Base-by-base conservation (phyloP, 495 filamentous ascomycete genomes). In the Xylaria telfairii region DNA sequence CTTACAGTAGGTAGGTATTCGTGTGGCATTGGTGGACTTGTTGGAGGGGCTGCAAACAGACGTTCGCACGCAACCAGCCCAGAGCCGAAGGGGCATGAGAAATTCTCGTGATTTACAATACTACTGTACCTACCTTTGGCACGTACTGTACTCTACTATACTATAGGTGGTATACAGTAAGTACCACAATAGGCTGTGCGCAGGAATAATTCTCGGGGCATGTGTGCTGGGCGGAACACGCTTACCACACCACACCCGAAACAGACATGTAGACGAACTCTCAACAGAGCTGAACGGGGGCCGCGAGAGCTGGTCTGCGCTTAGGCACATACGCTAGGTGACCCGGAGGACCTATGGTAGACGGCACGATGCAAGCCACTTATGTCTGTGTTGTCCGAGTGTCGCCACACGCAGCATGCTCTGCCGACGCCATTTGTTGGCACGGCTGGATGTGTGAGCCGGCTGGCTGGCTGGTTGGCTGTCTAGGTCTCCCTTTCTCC, bases 331-430 rank as follows among this genome's bases (percentile, higher is more conserved):
- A n/a, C 2, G 21, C 53, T 17, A 54, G 12, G 53, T 56, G 32
- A 17, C 6, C 46, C 7, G 5, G 4, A 32, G 24, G 51, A 17
- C 24, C 51, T 32, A 56, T 32, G 54, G n/a, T 19, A 19, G 54
- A 34, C 30, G 21, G n/a, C 5, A 41, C 30, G 4, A 42, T 42
- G 59, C 59, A 61, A 61, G 37, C 59, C 59, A 61, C 59, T 32
- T 37, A 61, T 61, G 59, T 17, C 10, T 61, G 59, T 42, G 34
- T 61, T 61, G 59, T 61, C 37, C 37, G 10, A 37, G 56, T 37
- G 28, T 32, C 21, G 32, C 56, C 32, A 59, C 30, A 34, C 56
- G 32, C 4, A n/a, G 7, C 6, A 19, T 21, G 4, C 15, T 34
- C 37, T 2, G 32, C 56, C 30, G 34, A 61, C 17, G 32, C 57